Percentiles rank a stretch among this genome's conserved stretches.
Conservation (phyloP, 306 rosid species). For the Sophora flavescens region DNA sequence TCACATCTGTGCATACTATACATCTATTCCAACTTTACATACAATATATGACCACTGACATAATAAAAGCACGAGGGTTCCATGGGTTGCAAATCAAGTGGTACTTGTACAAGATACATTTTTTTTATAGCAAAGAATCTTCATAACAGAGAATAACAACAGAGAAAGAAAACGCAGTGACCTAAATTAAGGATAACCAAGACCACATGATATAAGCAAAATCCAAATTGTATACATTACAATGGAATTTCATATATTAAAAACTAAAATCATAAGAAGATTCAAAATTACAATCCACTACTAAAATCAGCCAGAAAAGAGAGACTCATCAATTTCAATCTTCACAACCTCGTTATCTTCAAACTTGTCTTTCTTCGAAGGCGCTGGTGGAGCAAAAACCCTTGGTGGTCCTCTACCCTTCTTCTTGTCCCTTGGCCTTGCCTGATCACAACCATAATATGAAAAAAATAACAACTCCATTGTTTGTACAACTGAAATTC, state of each 20-base stretch:
- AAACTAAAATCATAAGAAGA: constrained; percentile 31
- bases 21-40: too few species aligned
- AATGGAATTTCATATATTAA: constrained; percentile 38
- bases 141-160: not conserved
- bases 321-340: constrained; percentile 79
- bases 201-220: constrained; percentile 21
- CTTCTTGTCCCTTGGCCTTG: constrained; percentile 80
- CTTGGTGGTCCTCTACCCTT: constrained; percentile 89
- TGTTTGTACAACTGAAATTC: too few species aligned
- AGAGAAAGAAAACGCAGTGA: constrained; percentile 9
- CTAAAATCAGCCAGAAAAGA: constrained; percentile 46
- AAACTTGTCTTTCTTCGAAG: constrained; percentile 67
- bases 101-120: too few species aligned
- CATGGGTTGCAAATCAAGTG: too few species aligned
- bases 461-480: not conserved
- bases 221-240: constrained; percentile 31
- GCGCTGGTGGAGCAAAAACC: constrained; percentile 59
- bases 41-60: too few species aligned
- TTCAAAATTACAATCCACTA: constrained; percentile 43
- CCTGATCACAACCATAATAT: constrained; percentile 46
- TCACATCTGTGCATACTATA: too few species aligned
- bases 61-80: too few species aligned
- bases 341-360: constrained; percentile 67
- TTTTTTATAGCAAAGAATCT: not conserved
- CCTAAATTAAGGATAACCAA: not conserved